phyloP scores from a whole-genome alignment of 352 stramenopile species.

The Phytophthora ramorum region DNA sequence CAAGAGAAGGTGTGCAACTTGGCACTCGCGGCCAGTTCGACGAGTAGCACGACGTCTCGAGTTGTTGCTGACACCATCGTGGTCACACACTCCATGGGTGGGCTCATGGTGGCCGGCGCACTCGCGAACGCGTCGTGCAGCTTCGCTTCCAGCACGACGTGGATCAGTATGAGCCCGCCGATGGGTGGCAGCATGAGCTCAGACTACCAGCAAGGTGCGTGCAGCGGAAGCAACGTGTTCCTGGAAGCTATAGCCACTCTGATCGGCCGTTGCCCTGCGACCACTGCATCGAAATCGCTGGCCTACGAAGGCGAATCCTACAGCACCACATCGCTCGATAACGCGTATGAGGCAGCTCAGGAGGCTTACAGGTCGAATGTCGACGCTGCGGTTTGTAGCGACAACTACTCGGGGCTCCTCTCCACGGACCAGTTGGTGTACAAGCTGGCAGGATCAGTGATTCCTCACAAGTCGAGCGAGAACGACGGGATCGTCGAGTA shows the following conservation, averaged over 20 bases:
- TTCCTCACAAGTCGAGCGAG: slow-evolving; percentile 33
- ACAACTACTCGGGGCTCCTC: slow-evolving; percentile 38
- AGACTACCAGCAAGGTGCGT: slow-evolving; percentile 38
- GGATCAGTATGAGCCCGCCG: slow-evolving; percentile 38
- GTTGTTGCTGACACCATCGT: slow-evolving; percentile 39
- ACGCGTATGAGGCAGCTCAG: slow-evolving; percentile 29
- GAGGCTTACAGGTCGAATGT: slow-evolving; percentile 32
- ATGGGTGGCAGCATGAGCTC: slow-evolving; percentile 45
- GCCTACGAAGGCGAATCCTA: slow-evolving; percentile 29
- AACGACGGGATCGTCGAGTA: slow-evolving; percentile 45
- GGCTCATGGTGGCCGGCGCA: slow-evolving; percentile 31
- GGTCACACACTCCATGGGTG: slow-evolving; percentile 44
- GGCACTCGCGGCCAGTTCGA: slow-evolving; percentile 20
- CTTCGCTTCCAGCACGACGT: slow-evolving; percentile 33
- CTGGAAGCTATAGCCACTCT: slow-evolving; percentile 33
- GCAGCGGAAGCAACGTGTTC: slow-evolving; percentile 26
- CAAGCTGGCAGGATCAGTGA: slow-evolving; percentile 26
- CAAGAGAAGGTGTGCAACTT: slow-evolving; percentile 40
- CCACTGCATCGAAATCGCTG: slow-evolving; percentile 18
- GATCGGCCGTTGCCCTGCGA: slow-evolving; percentile 38
- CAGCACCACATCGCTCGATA: slow-evolving; percentile 20
- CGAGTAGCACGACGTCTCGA: slow-evolving; percentile 11
- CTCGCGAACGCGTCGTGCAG: slow-evolving; percentile 44
- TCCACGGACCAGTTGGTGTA: slow-evolving; percentile 28
- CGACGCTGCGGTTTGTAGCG: slow-evolving; percentile 41